Conservation (phyloP, 345 rosid genomes). For the Gossypium raimondii region DNA sequence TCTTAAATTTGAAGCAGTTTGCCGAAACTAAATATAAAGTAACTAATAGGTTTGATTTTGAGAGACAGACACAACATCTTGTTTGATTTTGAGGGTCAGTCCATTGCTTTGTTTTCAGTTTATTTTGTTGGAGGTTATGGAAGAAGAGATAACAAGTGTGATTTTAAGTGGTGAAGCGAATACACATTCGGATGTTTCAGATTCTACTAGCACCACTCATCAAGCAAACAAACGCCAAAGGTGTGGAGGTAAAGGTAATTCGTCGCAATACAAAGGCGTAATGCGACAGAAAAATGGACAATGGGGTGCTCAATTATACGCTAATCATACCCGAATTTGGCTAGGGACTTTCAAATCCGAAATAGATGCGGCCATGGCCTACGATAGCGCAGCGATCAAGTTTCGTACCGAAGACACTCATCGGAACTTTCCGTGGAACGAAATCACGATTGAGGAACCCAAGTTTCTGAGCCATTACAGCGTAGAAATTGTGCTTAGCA, state of each 20-base stretch:
- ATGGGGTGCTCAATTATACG: constrained; percentile 71
- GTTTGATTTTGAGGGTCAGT: not conserved
- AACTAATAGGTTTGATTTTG: not conserved
- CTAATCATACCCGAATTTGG: constrained; percentile 53
- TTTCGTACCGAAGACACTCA: constrained; percentile 39
- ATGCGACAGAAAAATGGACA: constrained; percentile 53
- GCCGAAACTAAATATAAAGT: not conserved
- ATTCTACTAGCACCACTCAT: constrained; percentile 27
- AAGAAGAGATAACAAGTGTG: constrained; percentile 25
- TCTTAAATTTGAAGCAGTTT: not conserved
- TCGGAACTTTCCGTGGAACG: constrained; percentile 39
- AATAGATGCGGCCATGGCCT: constrained; percentile 62
- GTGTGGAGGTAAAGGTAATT: not conserved
- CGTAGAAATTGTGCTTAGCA: constrained; percentile 36
- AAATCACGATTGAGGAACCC: constrained; percentile 33
- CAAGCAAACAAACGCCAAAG: constrained; percentile 26
- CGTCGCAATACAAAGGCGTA: constrained; percentile 50
- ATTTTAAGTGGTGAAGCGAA: constrained; percentile 23
- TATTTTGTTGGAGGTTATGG: constrained; percentile 21
- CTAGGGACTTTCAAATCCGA: constrained; percentile 64
- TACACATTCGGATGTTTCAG: constrained; percentile 24
- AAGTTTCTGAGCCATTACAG: constrained; percentile 39
- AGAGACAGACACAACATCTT: not conserved
- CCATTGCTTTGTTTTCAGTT: not conserved
- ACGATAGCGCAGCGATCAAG: constrained; percentile 58